A percentile compares a stretch with the other conserved stretches of the same genome.
Evolutionary conservation across 176 grass and related monocot species (phyloP).

Genomic region (Guadua angustifolia): DNA sequence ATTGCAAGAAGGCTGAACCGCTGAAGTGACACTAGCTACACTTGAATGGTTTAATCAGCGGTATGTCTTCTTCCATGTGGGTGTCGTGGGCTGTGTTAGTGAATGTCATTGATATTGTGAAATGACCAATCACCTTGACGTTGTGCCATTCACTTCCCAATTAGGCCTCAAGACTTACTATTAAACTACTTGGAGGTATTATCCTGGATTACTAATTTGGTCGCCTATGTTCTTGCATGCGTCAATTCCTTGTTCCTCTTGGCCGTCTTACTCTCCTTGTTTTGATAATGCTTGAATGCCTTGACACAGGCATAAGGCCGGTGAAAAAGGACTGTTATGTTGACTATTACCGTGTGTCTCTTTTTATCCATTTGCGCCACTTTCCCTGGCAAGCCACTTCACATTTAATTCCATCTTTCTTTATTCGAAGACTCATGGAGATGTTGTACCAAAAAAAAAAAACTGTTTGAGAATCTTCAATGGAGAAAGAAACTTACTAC

Average conservation of each 20-base stretch:
- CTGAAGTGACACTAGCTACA: conserved; percentile 45
- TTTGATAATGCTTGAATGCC: not conserved
- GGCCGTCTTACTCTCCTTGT: not conserved
- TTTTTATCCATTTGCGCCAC: not conserved
- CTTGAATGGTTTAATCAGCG: conserved; percentile 22
- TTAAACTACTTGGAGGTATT: conserved; percentile 16
- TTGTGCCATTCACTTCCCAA: conserved; percentile 31
- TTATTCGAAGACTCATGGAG: not conserved
- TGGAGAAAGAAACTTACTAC: not conserved
- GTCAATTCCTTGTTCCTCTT: not conserved
- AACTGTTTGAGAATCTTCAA: conserved; percentile 20
- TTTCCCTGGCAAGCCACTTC: not conserved
- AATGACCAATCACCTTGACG: conserved; percentile 1
- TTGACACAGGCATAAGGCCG: not conserved
- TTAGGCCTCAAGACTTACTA: not conserved
- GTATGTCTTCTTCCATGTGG: conserved; percentile 53
- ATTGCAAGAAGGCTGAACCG: conserved; percentile 61
- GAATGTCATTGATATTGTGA: not conserved
- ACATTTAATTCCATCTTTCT: conserved; percentile 2
- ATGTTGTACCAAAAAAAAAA: not conserved
- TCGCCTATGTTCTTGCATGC: conserved; percentile 20
- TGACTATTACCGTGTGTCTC: not conserved
- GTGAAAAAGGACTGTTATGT: not conserved
- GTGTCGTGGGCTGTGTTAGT: conserved; percentile 22
- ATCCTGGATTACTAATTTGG: conserved; percentile 17